Percentiles rank a stretch among this genome's conserved stretches.
Evolutionary conservation across 2,329 filamentous ascomycete genomes (phyloP).

Genomic region (Alternaria gaisen): DNA sequence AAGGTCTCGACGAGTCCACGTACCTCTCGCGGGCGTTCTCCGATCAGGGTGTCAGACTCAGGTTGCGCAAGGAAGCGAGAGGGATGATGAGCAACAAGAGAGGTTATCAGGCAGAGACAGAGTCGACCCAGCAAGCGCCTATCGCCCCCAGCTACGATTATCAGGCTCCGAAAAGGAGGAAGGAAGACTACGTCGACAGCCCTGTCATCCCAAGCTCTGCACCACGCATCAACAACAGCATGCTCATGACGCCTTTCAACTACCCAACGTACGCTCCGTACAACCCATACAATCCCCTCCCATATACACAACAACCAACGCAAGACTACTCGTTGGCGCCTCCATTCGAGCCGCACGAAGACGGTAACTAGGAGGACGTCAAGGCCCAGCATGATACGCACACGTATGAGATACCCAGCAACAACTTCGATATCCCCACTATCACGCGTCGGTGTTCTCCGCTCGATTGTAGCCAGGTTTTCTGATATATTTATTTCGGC

Average conservation of each 20-base stretch:
- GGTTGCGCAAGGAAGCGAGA: slow-evolving; percentile 83
- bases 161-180: background rate
- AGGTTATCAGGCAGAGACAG: slow-evolving; percentile 24
- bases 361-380: background rate
- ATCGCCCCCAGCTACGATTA: background rate
- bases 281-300: background rate
- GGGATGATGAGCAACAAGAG: slow-evolving; percentile 42
- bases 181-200: background rate
- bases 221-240: background rate
- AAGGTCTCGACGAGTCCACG: slow-evolving; percentile 83
- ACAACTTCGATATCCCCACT: too few relatives aligned
- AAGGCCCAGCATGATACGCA: background rate
- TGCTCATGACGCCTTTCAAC: background rate
- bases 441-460: too few relatives aligned
- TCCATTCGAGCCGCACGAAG: background rate
- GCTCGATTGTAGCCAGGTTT: too few relatives aligned
- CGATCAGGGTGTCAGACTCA: slow-evolving; percentile 84
- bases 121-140: background rate
- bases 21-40: slow-evolving; percentile 82
- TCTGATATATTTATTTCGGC: background rate
- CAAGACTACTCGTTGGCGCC: background rate
- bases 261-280: background rate
- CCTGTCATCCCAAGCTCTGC: background rate
- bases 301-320: background rate
- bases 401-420: too few relatives aligned